Percentiles rank a stretch among this genome's conserved stretches.
Conservation (phyloP, 2,329 filamentous ascomycete species). For the Talaromyces piceae region DNA sequence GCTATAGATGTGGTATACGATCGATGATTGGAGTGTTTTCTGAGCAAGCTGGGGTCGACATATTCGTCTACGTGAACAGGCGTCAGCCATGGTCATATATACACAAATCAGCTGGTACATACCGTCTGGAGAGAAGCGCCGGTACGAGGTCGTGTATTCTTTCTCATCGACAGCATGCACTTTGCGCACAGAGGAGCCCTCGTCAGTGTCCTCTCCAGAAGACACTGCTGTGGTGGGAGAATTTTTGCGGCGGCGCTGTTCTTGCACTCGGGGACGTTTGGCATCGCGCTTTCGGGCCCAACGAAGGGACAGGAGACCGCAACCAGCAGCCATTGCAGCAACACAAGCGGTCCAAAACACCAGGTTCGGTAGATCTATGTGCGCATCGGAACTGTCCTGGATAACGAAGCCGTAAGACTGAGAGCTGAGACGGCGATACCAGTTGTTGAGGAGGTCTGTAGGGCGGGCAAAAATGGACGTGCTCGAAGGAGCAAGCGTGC, state of each 20-base stretch:
- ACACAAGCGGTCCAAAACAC: conserved; percentile 26
- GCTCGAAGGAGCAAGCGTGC: conserved; percentile 1
- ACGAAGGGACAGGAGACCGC: conserved; percentile 24
- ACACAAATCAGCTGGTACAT: background rate
- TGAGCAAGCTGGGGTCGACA: conserved; percentile 73
- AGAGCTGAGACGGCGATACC: conserved; percentile 2
- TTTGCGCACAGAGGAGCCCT: conserved; percentile 24
- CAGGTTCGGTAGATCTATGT: conserved; percentile 22
- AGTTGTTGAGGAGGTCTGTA: background rate
- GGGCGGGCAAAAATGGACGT: background rate
- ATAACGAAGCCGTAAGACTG: conserved; percentile 9
- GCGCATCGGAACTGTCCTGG: conserved; percentile 19
- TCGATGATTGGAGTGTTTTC: conserved; percentile 63
- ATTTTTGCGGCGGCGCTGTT: conserved; percentile 19
- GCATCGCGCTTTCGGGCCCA: conserved; percentile 19
- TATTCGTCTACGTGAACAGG: conserved; percentile 21
- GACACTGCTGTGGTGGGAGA: conserved; percentile 25
- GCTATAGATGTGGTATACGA: conserved; percentile 64
- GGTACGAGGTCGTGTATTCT: conserved; percentile 18
- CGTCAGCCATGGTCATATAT: background rate
- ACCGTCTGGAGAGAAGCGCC: conserved; percentile 25
- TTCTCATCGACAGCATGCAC: conserved; percentile 16
- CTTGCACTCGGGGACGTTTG: conserved; percentile 12
- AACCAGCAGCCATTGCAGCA: conserved; percentile 30
- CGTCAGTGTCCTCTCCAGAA: conserved; percentile 30